Conservation (phyloP, 805 yeast genomes). For the Kluyveromyces dobzhanskii region DNA sequence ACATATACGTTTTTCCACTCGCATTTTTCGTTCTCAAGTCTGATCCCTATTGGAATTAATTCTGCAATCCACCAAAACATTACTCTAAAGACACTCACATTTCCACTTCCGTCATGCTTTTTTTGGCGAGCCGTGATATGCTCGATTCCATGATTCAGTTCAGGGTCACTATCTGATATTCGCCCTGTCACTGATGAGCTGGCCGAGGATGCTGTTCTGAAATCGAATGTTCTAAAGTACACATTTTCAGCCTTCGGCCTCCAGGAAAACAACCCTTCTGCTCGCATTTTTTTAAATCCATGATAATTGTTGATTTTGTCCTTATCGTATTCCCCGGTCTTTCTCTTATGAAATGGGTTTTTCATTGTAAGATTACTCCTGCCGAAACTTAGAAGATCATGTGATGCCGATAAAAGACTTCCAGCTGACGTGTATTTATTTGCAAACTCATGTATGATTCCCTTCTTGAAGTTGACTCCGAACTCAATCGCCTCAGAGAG, state of each 20-base stretch:
- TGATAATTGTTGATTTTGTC: slow-evolving; percentile 8
- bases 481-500: slow-evolving; percentile 41
- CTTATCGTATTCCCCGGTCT: not conserved
- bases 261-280: not conserved
- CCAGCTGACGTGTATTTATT: slow-evolving; percentile 32
- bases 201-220: not conserved
- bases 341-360: not conserved
- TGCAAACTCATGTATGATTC: slow-evolving; percentile 35
- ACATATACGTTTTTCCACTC: slow-evolving; percentile 41
- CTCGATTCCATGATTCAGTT: not conserved
- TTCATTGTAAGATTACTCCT: slow-evolving; percentile 5
- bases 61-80: slow-evolving; percentile 58
- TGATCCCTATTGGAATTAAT: slow-evolving; percentile 48
- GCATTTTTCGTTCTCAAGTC: slow-evolving; percentile 39
- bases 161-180: not conserved
- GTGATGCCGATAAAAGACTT: slow-evolving; percentile 41
- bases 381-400: slow-evolving; percentile 38
- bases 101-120: slow-evolving; percentile 34
- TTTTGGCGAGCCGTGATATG: too few species aligned
- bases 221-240: not conserved
- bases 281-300: slow-evolving; percentile 4
- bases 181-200: not conserved
- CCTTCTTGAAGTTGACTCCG: slow-evolving; percentile 41
- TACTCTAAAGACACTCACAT: slow-evolving; percentile 17
- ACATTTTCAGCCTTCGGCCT: not conserved